Percentiles rank a stretch among this genome's conserved stretches.
These are phyloP conservation scores for Juglanconis juglandina DNA, from an alignment of 2,329 filamentous ascomycete species.

Conservation along the genomic window DNA sequence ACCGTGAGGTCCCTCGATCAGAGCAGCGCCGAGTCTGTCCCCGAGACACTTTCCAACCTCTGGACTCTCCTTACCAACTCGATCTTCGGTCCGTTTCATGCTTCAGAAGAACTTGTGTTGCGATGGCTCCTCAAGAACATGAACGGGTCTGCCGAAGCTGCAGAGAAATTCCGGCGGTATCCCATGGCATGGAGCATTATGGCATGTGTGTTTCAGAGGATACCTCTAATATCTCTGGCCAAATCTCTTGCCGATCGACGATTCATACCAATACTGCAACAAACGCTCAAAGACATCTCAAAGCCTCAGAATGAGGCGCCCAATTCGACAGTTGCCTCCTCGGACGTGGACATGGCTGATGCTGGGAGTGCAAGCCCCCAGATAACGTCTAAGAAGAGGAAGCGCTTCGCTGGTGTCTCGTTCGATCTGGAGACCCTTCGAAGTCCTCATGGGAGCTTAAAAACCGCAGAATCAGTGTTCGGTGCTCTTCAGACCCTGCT, in stretches of 20 bases:
- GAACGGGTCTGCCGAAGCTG: constrained; percentile 43
- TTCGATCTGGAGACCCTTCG: constrained; percentile 41
- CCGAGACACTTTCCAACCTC: constrained; percentile 45
- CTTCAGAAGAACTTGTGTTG: constrained; percentile 55
- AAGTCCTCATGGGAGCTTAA: constrained; percentile 38
- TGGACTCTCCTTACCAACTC: constrained; percentile 47
- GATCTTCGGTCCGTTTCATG: constrained; percentile 42
- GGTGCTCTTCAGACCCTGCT: constrained; percentile 44
- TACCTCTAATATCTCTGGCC: constrained; percentile 67
- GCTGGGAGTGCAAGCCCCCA: constrained; percentile 21
- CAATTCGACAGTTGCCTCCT: constrained; percentile 8
- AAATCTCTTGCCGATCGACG: constrained; percentile 67
- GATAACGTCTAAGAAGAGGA: constrained; percentile 40
- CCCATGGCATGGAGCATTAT: constrained; percentile 61
- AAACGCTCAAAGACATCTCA: constrained; percentile 59
- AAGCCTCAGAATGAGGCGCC: constrained; percentile 23
- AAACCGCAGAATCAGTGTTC: constrained; percentile 47
- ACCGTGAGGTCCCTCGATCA: constrained; percentile 55
- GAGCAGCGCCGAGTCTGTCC: constrained; percentile 39
- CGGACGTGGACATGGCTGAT: constrained; percentile 27
- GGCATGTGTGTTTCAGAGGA: constrained; percentile 56
- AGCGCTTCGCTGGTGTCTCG: constrained; percentile 35
- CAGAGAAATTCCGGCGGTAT: constrained; percentile 53
- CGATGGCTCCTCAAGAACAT: constrained; percentile 63
- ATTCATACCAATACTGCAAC: constrained; percentile 64